Percentiles rank a stretch among this genome's conserved stretches.
phyloP scores from a whole-genome alignment of 495 filamentous ascomycete species.

The Tuber indicum region DNA sequence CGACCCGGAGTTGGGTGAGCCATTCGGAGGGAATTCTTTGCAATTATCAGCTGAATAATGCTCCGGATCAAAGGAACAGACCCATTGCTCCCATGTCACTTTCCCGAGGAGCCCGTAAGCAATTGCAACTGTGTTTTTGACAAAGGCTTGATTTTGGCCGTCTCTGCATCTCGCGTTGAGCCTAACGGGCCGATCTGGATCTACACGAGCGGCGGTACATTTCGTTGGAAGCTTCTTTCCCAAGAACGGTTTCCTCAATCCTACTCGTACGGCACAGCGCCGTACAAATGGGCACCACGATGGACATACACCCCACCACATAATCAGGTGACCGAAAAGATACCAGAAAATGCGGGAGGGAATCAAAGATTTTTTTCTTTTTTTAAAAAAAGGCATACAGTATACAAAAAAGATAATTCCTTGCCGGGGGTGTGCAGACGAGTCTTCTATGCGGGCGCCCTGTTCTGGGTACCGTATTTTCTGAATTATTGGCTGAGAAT shows the following conservation, averaged over 20 bases:
- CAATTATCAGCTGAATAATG: neutral
- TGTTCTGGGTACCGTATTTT: neutral
- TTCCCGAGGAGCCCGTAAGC: neutral
- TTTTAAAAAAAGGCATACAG: neutral
- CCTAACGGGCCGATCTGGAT: slow-evolving; percentile 28
- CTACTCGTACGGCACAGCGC: neutral
- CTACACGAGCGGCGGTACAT: slow-evolving; percentile 22
- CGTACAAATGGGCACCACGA: neutral
- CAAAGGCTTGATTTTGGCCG: slow-evolving; percentile 6
- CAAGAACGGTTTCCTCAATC: neutral
- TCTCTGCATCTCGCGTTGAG: slow-evolving; percentile 16
- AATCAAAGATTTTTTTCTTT: neutral
- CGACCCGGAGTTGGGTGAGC: neutral
- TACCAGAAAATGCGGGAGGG: neutral
- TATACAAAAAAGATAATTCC: neutral
- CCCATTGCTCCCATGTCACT: neutral
- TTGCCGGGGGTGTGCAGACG: neutral
- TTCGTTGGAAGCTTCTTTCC: slow-evolving; percentile 13
- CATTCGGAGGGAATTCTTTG: neutral
- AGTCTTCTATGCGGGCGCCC: neutral
- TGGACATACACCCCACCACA: neutral
- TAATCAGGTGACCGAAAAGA: neutral
- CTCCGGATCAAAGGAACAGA: neutral
- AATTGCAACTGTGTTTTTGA: neutral
- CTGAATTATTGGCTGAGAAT: neutral